A percentile compares a stretch with the other conserved stretches of the same genome.
phyloP scores from a whole-genome alignment of 2,329 filamentous ascomycete species.

The Nemania sp. region DNA sequence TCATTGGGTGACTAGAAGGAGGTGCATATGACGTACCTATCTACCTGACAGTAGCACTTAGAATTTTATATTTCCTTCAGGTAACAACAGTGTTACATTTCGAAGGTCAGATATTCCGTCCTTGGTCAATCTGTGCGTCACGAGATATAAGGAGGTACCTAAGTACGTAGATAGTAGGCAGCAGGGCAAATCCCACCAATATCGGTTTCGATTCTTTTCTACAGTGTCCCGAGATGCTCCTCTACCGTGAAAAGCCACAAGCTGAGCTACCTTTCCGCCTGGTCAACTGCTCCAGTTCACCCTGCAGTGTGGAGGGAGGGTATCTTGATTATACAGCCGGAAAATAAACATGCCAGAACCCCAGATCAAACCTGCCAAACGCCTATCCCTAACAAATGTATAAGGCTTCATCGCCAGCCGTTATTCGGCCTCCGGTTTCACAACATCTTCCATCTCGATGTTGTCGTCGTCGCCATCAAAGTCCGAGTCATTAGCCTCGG shows the following conservation, averaged over 20 bases:
- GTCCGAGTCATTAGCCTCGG: slow-evolving; percentile 57
- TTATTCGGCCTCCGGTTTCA: slow-evolving; percentile 33
- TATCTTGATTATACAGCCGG: slow-evolving; percentile 24
- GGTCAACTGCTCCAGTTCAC: neutral
- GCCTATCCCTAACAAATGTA: slow-evolving; percentile 24
- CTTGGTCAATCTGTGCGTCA: too few species aligned
- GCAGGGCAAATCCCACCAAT: too few species aligned
- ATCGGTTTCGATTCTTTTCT: too few species aligned
- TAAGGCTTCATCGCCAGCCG: neutral
- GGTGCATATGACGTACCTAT: too few species aligned
- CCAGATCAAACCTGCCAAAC: slow-evolving; percentile 26
- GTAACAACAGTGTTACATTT: too few species aligned
- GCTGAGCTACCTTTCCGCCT: neutral
- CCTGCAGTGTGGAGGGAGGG: slow-evolving; percentile 12
- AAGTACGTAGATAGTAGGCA: too few species aligned
- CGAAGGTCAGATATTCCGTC: too few species aligned
- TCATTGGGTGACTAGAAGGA: too few species aligned
- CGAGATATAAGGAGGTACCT: too few species aligned
- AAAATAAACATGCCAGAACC: slow-evolving; percentile 15
- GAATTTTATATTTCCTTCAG: too few species aligned
- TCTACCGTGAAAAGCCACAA: neutral
- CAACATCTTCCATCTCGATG: slow-evolving; percentile 81
- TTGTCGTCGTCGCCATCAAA: slow-evolving; percentile 68
- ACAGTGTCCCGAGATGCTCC: too few species aligned
- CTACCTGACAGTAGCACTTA: too few species aligned